phyloP scores from a whole-genome alignment of 805 yeast species.

The Metschnikowia picachoensis region DNA sequence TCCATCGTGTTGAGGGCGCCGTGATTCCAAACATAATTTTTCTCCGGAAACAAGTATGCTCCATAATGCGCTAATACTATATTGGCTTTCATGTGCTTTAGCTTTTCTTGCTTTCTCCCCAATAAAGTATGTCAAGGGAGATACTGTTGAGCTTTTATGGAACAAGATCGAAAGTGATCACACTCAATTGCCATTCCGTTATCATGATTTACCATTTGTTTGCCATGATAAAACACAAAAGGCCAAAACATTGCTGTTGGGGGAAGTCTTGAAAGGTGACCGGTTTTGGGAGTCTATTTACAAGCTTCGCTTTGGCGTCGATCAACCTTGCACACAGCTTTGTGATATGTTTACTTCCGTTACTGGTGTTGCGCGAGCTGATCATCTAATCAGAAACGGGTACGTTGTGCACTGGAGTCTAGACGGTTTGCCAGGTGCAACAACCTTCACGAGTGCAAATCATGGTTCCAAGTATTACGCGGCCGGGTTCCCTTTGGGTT shows the following conservation, averaged over 20 bases:
- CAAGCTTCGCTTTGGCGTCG: conserved; percentile 58
- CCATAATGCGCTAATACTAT: conserved; percentile 4
- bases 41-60: conserved; percentile 6
- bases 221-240: conserved; percentile 56
- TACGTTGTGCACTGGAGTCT: conserved; percentile 81
- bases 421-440: conserved; percentile 85
- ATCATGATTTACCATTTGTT: conserved; percentile 73
- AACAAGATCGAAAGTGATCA: conserved; percentile 76
- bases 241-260: conserved; percentile 63
- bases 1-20: background rate
- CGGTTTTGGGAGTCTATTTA: conserved; percentile 74
- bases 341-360: conserved; percentile 64
- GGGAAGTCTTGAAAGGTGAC: conserved; percentile 79
- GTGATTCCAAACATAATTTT: background rate
- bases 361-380: conserved; percentile 52
- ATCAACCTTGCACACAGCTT: conserved; percentile 58
- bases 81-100: conserved; percentile 5
- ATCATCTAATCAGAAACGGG: conserved; percentile 57
- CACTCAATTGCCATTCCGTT: conserved; percentile 74
- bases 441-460: conserved; percentile 63
- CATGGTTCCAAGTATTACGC: conserved; percentile 68
- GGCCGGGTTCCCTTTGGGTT: conserved; percentile 85
- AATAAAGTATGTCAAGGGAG: conserved; percentile 44
- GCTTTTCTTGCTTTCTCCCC: conserved; percentile 28
- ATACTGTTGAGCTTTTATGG: conserved; percentile 63